These are phyloP conservation scores for Candida insectorum DNA, from an alignment of 805 yeast species.

Conservation along the genomic window DNA sequence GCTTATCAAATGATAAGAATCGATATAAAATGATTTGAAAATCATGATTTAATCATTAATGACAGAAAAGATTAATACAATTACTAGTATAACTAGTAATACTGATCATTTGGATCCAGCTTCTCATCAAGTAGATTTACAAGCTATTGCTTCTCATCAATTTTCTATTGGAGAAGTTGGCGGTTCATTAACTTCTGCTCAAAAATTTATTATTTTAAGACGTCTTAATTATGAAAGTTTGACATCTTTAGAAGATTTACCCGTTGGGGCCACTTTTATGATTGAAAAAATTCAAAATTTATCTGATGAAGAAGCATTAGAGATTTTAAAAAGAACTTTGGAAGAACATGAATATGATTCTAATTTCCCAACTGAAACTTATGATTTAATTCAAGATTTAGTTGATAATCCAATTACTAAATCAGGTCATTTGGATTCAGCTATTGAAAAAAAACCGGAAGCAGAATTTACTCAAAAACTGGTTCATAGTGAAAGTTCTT, in stretches of 20 bases:
- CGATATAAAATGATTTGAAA: too few species aligned
- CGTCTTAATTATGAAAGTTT: slow-evolving; percentile 26
- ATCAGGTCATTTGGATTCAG: not conserved
- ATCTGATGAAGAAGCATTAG: slow-evolving; percentile 35
- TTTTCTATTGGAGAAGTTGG: slow-evolving; percentile 25
- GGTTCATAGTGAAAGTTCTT: not conserved
- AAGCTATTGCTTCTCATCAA: slow-evolving; percentile 20
- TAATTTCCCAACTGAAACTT: slow-evolving; percentile 32
- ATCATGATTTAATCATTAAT: too few species aligned
- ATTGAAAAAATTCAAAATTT: slow-evolving; percentile 35
- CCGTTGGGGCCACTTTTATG: slow-evolving; percentile 34
- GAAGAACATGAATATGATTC: slow-evolving; percentile 27
- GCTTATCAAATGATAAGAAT: too few species aligned
- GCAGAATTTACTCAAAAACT: not conserved
- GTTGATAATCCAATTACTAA: not conserved
- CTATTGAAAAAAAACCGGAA: slow-evolving; percentile 1
- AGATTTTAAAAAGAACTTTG: slow-evolving; percentile 36
- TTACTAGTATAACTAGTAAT: not conserved
- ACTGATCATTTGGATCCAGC: too few species aligned
- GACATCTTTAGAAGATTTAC: slow-evolving; percentile 24
- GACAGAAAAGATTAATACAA: not conserved
- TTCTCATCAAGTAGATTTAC: slow-evolving; percentile 7
- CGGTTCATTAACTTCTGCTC: slow-evolving; percentile 18
- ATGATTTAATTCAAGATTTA: slow-evolving; percentile 20
- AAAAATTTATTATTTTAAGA: slow-evolving; percentile 24